Conservation (phyloP, 805 yeast genomes). For the Isabelozyma pseudorhagii region DNA sequence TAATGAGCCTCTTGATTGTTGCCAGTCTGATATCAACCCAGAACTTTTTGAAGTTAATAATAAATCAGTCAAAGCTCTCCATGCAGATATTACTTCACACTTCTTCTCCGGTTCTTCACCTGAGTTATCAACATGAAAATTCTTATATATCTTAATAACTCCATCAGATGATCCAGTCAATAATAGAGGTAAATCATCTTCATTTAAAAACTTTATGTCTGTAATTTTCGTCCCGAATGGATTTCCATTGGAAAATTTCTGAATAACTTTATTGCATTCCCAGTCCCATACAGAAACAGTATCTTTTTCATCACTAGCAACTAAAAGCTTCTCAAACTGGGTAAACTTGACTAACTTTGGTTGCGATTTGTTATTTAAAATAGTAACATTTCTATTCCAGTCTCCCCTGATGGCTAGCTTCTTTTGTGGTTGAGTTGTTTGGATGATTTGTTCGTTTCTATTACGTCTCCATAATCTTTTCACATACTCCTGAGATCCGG, state of each 20-base stretch:
- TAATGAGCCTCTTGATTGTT: conserved; percentile 88
- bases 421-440: conserved; percentile 88
- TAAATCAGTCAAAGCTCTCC: conserved; percentile 91
- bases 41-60: conserved; percentile 75
- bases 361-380: conserved; percentile 70
- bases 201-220: conserved; percentile 81
- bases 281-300: conserved; percentile 87
- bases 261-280: conserved; percentile 55
- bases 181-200: conserved; percentile 84
- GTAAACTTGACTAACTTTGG: conserved; percentile 78
- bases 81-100: conserved; percentile 71
- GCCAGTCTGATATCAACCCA: conserved; percentile 93
- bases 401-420: conserved; percentile 77
- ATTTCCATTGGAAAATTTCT: conserved; percentile 77
- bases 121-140: conserved; percentile 50
- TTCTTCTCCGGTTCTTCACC: conserved; percentile 21
- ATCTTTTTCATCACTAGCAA: conserved; percentile 81
- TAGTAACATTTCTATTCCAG: conserved; percentile 66
- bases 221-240: conserved; percentile 88
- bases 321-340: conserved; percentile 84
- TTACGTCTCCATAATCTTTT: conserved; percentile 85
- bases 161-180: conserved; percentile 94
- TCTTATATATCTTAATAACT: conserved; percentile 79
- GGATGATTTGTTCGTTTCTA: conserved; percentile 82
- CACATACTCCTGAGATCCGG: conserved; percentile 84